A percentile compares a stretch with the other conserved stretches of the same genome.
Conservation (phyloP, 345 rosid genomes). For the Populus simonii region DNA sequence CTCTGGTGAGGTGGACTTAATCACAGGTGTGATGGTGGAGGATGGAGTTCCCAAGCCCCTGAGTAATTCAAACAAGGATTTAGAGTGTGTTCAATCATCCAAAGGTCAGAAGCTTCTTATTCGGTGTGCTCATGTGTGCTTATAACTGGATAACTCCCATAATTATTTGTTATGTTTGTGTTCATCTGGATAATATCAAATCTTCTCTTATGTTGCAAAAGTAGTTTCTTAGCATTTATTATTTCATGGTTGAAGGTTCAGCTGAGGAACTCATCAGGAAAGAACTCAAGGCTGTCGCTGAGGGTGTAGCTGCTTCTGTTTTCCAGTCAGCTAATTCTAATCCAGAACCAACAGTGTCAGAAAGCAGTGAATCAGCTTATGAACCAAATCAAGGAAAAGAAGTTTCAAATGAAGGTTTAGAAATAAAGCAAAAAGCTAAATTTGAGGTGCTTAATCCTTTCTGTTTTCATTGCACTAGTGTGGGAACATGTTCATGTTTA, state of each 20-base stretch:
- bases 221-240: conserved; percentile 12
- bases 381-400: conserved; percentile 31
- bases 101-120: conserved; percentile 37
- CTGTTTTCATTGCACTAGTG: not conserved
- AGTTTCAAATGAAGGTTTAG: conserved; percentile 24
- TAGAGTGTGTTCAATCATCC: conserved; percentile 34
- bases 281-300: conserved; percentile 70
- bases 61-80: conserved; percentile 30
- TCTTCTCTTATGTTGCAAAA: not conserved
- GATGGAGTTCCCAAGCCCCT: conserved; percentile 31
- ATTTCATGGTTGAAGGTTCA: conserved; percentile 27
- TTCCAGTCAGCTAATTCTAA: conserved; percentile 37
- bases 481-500: not conserved
- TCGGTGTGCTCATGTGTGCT: not conserved
- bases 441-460: conserved; percentile 44
- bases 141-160: not conserved
- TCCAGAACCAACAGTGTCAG: conserved; percentile 24
- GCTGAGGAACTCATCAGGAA: conserved; percentile 55
- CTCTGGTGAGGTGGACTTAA: conserved; percentile 24
- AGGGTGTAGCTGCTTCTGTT: conserved; percentile 63
- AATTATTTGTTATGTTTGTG: not conserved
- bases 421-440: conserved; percentile 40
- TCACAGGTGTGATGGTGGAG: conserved; percentile 24
- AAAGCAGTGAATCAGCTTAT: conserved; percentile 24
- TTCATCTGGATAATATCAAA: not conserved